These are phyloP conservation scores for Coemansia sp. DNA, from an alignment of 192 early-diverging fungal genomes.

Conservation along the genomic window DNA sequence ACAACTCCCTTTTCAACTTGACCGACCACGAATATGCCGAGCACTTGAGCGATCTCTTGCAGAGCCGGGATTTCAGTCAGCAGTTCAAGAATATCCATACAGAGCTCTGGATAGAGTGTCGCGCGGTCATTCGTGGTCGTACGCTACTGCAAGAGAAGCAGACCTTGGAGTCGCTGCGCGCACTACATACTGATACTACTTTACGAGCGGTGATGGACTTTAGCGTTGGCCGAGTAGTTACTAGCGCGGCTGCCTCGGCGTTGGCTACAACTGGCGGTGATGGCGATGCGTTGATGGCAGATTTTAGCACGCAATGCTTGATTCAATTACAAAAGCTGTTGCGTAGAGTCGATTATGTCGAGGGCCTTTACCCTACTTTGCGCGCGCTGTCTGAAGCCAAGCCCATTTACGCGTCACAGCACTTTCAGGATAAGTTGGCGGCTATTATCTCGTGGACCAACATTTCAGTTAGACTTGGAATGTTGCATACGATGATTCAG, in stretches of 20 bases:
- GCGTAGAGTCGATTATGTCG: conserved; percentile 76
- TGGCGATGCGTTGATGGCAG: conserved; percentile 4
- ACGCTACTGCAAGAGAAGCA: conserved; percentile 66
- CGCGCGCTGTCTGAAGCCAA: conserved; percentile 62
- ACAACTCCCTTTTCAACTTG: conserved; percentile 27
- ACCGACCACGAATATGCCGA: conserved; percentile 32
- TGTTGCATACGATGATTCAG: conserved; percentile 73
- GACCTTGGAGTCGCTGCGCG: conserved; percentile 65
- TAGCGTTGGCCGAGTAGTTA: conserved; percentile 42
- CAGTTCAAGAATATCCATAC: conserved; percentile 52
- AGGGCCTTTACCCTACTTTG: conserved; percentile 75
- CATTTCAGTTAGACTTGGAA: conserved; percentile 67
- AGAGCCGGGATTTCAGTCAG: conserved; percentile 46
- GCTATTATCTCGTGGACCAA: conserved; percentile 80
- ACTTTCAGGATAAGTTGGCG: conserved; percentile 70
- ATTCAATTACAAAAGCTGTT: conserved; percentile 69
- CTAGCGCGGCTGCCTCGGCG: neutral
- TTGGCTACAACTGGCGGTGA: neutral
- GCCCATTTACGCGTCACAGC: conserved; percentile 66
- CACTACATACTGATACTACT: conserved; percentile 31
- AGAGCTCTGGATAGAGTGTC: conserved; percentile 75
- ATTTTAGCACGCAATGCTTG: conserved; percentile 49
- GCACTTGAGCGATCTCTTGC: conserved; percentile 29
- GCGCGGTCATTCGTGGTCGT: conserved; percentile 65
- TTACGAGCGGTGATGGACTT: conserved; percentile 68